A percentile compares a stretch with the other conserved stretches of the same genome.
Conservation (phyloP, 495 filamentous ascomycete species). For the Tricharina praecox region DNA sequence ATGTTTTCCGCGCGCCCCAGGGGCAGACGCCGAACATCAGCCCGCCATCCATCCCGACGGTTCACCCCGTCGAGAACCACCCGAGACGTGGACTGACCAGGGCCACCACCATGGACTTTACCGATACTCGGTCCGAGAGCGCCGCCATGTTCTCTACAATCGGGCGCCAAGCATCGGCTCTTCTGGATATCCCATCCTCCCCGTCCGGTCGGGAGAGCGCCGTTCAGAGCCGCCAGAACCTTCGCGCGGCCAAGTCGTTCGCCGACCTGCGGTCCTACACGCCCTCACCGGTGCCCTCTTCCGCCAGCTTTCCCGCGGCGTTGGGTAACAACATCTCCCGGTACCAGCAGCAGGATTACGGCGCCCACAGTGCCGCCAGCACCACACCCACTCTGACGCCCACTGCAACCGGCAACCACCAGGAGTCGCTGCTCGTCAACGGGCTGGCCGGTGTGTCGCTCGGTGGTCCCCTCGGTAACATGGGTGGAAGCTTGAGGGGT, state of each 20-base stretch:
- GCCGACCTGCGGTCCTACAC: slow-evolving; percentile 90
- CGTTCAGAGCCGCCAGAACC: slow-evolving; percentile 48
- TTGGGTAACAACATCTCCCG: slow-evolving; percentile 48
- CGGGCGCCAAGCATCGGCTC: slow-evolving; percentile 55
- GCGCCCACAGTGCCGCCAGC: slow-evolving; percentile 41
- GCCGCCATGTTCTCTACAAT: slow-evolving; percentile 53
- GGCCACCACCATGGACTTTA: slow-evolving; percentile 96
- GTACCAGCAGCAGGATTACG: slow-evolving; percentile 47
- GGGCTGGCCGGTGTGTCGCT: slow-evolving; percentile 48
- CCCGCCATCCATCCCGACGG: slow-evolving; percentile 43
- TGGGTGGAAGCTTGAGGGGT: slow-evolving; percentile 40
- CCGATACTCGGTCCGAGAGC: slow-evolving; percentile 60
- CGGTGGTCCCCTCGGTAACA: slow-evolving; percentile 24
- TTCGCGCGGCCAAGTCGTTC: slow-evolving; percentile 93
- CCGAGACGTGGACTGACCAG: slow-evolving; percentile 71
- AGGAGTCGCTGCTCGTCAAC: slow-evolving; percentile 50
- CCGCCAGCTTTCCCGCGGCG: slow-evolving; percentile 65
- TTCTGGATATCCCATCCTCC: slow-evolving; percentile 71
- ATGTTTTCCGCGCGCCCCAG: slow-evolving; percentile 52
- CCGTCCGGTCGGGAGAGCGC: slow-evolving; percentile 41
- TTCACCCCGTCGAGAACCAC: slow-evolving; percentile 48
- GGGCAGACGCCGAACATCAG: slow-evolving; percentile 38
- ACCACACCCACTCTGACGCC: slow-evolving; percentile 64
- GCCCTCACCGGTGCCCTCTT: slow-evolving; percentile 79
- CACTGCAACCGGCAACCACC: slow-evolving; percentile 51